Evolutionary conservation across 345 rosid genomes (phyloP), one percentile per base, ranked within the genome.

Genomic region (Schrenkiella parvula): DNA sequence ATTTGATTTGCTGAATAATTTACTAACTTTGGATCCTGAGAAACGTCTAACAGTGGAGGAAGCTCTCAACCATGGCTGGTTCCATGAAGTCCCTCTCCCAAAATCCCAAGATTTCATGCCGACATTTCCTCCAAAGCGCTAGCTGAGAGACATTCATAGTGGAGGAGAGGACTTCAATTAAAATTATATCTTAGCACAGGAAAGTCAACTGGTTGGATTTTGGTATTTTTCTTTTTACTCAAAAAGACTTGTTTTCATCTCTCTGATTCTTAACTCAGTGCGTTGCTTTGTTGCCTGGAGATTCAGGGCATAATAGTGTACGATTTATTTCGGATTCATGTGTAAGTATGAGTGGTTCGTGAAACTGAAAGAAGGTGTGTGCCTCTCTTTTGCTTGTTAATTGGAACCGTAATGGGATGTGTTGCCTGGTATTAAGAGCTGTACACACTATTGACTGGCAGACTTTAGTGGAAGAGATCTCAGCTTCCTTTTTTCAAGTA

Each of bases 51-150:
- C 97, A 41, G 97, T 72, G 51, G 93, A 85, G 44, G 93, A 66
- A 21, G 97, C 98, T 12, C 85, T 89, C 17, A 80, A 85, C 69
- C 98, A 93, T 73, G 76, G 82, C 34, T 93, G 98, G 98, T 93
- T 93, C 72, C 64, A 0, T 2, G 97, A 93, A 75, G 89, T 83
- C 54, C 97, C 98, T 59, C 83, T 84, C 11, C 86, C 98, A 25
- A 87, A 87, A 53, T 80, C 84, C 2, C 86, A 81, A 81, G 96
- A 90, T 4, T 84, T 85, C 66, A 86, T 88, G 90, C 97, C 93
- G 15, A 93, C 91, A 26, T 83, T 85, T 52, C 92, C 93, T 25
- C 80, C 87, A 35, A 54, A 44, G 60, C 21, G 79, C 39, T 81
- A 69, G 77, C 39, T 28, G 44, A 59, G 78, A 73, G 10, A 22